Evolutionary conservation across 805 yeast genomes (phyloP), one percentile per base, ranked within the genome.

Genomic region (Barnettozyma sp.): DNA sequence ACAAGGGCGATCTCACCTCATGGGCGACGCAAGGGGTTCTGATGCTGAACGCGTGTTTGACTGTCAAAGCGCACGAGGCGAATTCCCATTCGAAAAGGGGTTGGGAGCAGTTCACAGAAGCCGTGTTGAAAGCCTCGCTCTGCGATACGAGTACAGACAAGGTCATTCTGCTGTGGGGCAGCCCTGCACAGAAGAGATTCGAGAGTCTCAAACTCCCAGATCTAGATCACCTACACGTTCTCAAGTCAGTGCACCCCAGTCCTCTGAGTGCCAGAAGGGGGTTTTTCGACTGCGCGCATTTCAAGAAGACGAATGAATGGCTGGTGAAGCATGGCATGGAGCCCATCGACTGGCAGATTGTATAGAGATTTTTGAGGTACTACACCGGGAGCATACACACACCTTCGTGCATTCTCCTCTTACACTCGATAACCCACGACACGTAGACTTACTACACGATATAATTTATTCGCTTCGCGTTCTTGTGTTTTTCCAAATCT

Each of bases 1-100:
- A 70, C 2, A 48, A 49, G 8, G 73, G 72, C 1, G 78, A 83
- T 44, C 63, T 92, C 40, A 74, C 84, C 0, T 66, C 71, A 32
- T 92, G 98, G 98, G 83, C 97, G 2, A 46, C 69, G 24, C 80
- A 80, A 46, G 98, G 98, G 4, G 95, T 92, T 2, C 62, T 92
- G 18, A 61, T 92, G 65, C 68, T 92, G 29, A 92, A 92, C 62
- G 78, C 97, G 0, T 78, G 90, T 34, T 63, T 92, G 2, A 92
- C 97, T 0, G 98, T 92, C 0, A 79, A 80, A 40, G 95, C 95
- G 0, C 97, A 90, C 54, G 76, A 78, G 51, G 95, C 98, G 9
- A 86, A 87, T 51, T 86, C 97, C 10, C 98, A 92, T 54, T 76
- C 96, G 1, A 75, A 77, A 22, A 68, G 68, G 46, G 98, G 98